A percentile compares a stretch with the other conserved stretches of the same genome.
Conservation (phyloP, 768 basidiomycete genomes). For the Phylloporus arenicola region DNA sequence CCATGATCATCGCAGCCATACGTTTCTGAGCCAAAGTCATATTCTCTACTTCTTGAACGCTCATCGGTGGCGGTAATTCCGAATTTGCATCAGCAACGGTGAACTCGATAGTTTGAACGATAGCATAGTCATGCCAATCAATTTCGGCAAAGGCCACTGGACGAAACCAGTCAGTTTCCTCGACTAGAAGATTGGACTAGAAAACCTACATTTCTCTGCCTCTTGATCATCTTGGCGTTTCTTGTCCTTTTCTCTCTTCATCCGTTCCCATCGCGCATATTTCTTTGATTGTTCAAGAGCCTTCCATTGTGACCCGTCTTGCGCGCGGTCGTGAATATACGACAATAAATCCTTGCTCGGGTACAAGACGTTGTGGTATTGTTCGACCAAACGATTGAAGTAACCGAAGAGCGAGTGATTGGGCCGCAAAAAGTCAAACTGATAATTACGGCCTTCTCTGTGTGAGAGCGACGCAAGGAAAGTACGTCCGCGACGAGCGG, state of each 20-base stretch:
- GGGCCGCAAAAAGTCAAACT: slow-evolving; percentile 96
- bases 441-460: slow-evolving; percentile 90
- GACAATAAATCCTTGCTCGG: slow-evolving; percentile 73
- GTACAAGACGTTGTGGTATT: slow-evolving; percentile 86
- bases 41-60: slow-evolving; percentile 86
- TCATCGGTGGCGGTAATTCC: slow-evolving; percentile 96
- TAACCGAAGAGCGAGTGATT: slow-evolving; percentile 94
- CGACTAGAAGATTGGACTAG: not conserved
- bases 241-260: slow-evolving; percentile 79
- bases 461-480: slow-evolving; percentile 84
- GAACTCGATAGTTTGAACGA: slow-evolving; percentile 97
- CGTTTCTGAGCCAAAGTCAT: slow-evolving; percentile 97
- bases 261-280: slow-evolving; percentile 85
- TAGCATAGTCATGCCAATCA: slow-evolving; percentile 99
- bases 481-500: slow-evolving; percentile 81
- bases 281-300: slow-evolving; percentile 69
- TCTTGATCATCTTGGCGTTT: slow-evolving; percentile 87
- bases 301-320: slow-evolving; percentile 68
- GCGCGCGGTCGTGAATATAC: slow-evolving; percentile 62
- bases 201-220: slow-evolving; percentile 74
- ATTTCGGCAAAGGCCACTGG: slow-evolving; percentile 92
- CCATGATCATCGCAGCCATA: slow-evolving; percentile 98
- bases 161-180: slow-evolving; percentile 3
- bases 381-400: slow-evolving; percentile 96
- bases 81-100: slow-evolving; percentile 86